Percentiles rank a stretch among this genome's conserved stretches.
Conservation (phyloP, 345 rosid species). For the Pugionium dolabratum region DNA sequence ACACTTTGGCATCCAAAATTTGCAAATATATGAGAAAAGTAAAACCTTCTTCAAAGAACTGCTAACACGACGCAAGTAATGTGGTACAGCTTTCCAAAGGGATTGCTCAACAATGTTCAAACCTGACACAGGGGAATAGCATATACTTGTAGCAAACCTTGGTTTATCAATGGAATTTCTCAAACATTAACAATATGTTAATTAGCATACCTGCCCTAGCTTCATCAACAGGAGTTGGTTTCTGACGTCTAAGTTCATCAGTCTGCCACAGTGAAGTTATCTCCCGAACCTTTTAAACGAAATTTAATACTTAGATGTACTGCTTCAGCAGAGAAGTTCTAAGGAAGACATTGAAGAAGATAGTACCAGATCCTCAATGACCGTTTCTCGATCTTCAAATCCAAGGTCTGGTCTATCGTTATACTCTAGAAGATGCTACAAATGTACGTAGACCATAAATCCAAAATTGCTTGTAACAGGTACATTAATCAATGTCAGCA, state of each 20-base stretch:
- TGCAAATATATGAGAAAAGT: conserved; percentile 7
- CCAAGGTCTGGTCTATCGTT: conserved; percentile 84
- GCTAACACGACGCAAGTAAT: conserved; percentile 90
- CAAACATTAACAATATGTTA: conserved; percentile 8
- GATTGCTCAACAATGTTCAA: conserved; percentile 97
- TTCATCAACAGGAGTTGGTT: conserved; percentile 93
- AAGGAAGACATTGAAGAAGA: not conserved
- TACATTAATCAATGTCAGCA: conserved; percentile 32
- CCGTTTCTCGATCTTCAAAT: conserved; percentile 87
- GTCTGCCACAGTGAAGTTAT: conserved; percentile 94
- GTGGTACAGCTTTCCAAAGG: conserved; percentile 94
- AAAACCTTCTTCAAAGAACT: conserved; percentile 74
- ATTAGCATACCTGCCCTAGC: conserved; percentile 74
- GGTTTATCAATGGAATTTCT: conserved; percentile 6
- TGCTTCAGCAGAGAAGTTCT: not conserved
- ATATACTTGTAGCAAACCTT: conserved; percentile 18
- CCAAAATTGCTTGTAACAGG: conserved; percentile 17
- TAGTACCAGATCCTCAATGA: conserved; percentile 92
- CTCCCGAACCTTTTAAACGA: conserved; percentile 65
- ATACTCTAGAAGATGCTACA: conserved; percentile 89
- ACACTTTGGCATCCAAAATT: not conserved
- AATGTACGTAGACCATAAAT: conserved; percentile 21
- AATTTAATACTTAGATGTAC: not conserved
- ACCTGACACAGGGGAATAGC: conserved; percentile 46
- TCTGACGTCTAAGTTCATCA: conserved; percentile 94